A percentile compares a stretch with the other conserved stretches of the same genome.
These are phyloP conservation scores for Scedosporium boydii DNA, from an alignment of 2,329 filamentous ascomycete genomes.

Conservation along the genomic window DNA sequence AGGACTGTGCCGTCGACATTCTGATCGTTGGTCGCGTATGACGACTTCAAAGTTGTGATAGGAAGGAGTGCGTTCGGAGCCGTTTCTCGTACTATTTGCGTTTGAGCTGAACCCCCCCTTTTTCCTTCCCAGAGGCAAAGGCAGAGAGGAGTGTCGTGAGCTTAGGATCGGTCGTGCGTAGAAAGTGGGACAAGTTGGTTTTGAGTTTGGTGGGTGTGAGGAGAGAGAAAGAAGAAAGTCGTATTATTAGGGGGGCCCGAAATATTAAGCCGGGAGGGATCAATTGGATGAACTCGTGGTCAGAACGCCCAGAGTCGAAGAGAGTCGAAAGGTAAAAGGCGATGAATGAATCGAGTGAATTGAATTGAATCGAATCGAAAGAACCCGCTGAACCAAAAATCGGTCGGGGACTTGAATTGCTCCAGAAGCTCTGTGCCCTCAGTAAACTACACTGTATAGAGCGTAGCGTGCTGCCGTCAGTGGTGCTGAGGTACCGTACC, in stretches of 20 bases:
- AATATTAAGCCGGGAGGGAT: not conserved
- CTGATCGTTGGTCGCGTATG: slow-evolving; percentile 4
- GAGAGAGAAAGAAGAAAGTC: not conserved
- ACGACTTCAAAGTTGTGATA: not conserved
- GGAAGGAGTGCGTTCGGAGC: not conserved
- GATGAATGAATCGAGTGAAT: too few species aligned
- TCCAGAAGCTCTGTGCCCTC: not conserved
- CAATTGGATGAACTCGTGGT: not conserved
- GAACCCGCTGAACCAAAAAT: not conserved
- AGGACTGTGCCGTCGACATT: slow-evolving; percentile 13
- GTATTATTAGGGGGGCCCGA: not conserved
- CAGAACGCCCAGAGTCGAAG: not conserved
- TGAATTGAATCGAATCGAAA: not conserved
- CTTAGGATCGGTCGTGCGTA: not conserved
- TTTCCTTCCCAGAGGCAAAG: not conserved
- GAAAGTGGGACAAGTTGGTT: not conserved
- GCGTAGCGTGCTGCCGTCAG: not conserved
- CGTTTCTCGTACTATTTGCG: not conserved
- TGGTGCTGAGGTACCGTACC: not conserved
- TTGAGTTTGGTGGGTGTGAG: not conserved
- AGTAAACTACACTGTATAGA: not conserved
- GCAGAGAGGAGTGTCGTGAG: too few species aligned
- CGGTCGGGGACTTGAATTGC: not conserved
- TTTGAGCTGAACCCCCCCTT: not conserved
- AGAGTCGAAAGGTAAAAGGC: not conserved